Conservation (phyloP, 2,329 filamentous ascomycete genomes). For the Magnaporthiopsis rhizophila region DNA sequence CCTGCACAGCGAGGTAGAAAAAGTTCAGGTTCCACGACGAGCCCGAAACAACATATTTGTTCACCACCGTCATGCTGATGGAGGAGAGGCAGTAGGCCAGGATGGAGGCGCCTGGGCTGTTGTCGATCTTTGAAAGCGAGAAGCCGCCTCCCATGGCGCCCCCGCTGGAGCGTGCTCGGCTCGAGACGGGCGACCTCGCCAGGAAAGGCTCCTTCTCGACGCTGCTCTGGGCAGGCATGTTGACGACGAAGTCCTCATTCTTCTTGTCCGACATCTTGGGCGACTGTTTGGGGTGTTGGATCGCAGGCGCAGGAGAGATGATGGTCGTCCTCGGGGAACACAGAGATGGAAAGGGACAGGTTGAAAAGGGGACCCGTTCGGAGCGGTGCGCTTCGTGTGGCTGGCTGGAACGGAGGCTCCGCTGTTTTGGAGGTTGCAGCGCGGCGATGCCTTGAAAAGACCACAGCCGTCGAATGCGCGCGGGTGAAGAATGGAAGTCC, state of each 20-base stretch:
- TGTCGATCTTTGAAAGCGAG: conserved; percentile 48
- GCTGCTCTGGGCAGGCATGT: conserved; percentile 56
- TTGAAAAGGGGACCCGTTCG: conserved; percentile 11
- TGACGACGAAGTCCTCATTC: conserved; percentile 71
- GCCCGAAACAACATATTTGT: conserved; percentile 96
- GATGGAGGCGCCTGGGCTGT: conserved; percentile 74
- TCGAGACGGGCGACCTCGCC: conserved; percentile 28
- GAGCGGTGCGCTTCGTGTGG: background rate
- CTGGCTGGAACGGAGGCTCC: background rate
- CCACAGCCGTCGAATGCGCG: background rate
- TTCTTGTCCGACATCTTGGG: conserved; percentile 76
- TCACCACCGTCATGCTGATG: conserved; percentile 99
- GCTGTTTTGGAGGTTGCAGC: background rate
- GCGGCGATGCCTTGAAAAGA: background rate
- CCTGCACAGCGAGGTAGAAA: conserved; percentile 87
- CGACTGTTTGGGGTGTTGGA: conserved; percentile 1
- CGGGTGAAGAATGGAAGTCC: background rate
- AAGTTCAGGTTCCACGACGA: conserved; percentile 92
- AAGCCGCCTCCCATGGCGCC: conserved; percentile 11
- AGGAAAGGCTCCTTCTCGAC: conserved; percentile 46
- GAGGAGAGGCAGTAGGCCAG: conserved; percentile 87
- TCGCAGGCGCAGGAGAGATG: background rate
- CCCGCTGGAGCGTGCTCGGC: conserved; percentile 21
- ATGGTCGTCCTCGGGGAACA: background rate
- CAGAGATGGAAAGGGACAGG: background rate